Evolutionary conservation across 2,329 filamentous ascomycete genomes (phyloP).

Genomic region (Periglandula ipomoeae): DNA sequence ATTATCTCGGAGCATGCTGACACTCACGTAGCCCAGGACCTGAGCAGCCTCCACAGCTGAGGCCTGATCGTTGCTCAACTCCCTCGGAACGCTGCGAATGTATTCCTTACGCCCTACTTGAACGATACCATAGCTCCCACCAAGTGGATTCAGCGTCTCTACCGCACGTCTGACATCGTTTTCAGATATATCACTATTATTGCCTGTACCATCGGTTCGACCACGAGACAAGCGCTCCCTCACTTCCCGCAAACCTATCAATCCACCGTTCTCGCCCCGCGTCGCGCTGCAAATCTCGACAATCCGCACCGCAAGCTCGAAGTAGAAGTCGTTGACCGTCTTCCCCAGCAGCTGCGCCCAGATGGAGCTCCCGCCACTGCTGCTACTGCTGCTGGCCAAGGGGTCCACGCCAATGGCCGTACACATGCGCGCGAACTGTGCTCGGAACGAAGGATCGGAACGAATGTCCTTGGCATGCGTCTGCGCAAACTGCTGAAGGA

Average conservation of each 20-base stretch:
- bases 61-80: conserved; percentile 89
- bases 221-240: conserved; percentile 64
- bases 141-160: conserved; percentile 75
- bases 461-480: conserved; percentile 95
- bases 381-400: conserved; percentile 46
- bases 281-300: conserved; percentile 88
- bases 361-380: conserved; percentile 49
- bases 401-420: conserved; percentile 94
- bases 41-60: conserved; percentile 87
- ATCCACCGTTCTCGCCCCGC: conserved; percentile 80
- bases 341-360: conserved; percentile 90
- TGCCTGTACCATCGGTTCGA: conserved; percentile 64
- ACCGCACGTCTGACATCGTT: conserved; percentile 90
- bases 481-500: conserved; percentile 89
- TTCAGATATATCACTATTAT: conserved; percentile 72
- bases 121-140: conserved; percentile 78
- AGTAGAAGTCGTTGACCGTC: conserved; percentile 97
- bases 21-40: conserved; percentile 79
- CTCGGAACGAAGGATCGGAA: conserved; percentile 87
- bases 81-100: conserved; percentile 87
- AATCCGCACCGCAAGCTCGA: conserved; percentile 89
- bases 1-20: conserved; percentile 82
- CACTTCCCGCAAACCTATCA: conserved; percentile 79
- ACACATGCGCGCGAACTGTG: conserved; percentile 98
- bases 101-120: conserved; percentile 77